Conservation (phyloP, 2,329 filamentous ascomycete genomes). For the Aureobasidium musti region DNA sequence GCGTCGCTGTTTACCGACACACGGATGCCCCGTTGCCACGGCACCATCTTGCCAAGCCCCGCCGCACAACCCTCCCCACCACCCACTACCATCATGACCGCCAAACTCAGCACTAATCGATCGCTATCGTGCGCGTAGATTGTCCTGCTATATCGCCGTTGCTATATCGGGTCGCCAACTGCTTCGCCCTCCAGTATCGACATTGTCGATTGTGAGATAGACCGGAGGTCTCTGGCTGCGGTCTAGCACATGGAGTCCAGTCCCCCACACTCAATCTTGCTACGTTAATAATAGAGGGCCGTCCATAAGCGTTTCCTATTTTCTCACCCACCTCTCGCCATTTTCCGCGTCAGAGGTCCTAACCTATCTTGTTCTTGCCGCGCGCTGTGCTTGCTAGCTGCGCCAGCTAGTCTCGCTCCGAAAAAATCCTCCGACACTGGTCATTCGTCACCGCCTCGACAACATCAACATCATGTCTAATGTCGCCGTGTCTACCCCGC, state of each 20-base stretch:
- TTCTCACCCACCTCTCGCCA: not conserved
- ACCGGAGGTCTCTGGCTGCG: not conserved
- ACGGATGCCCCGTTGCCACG: slow-evolving; percentile 13
- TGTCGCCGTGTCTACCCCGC: slow-evolving; percentile 4
- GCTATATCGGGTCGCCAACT: not conserved
- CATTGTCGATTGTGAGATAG: not conserved
- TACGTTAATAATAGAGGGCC: not conserved
- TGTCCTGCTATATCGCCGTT: not conserved
- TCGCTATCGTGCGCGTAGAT: not conserved
- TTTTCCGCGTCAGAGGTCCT: not conserved
- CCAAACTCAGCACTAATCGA: not conserved
- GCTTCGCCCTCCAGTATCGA: not conserved
- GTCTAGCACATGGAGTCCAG: not conserved
- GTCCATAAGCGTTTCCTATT: not conserved
- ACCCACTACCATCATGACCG: not conserved
- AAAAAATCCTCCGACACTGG: slow-evolving; percentile 7
- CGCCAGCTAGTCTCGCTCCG: not conserved
- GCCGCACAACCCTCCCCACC: slow-evolving; percentile 3
- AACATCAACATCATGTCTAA: slow-evolving; percentile 28
- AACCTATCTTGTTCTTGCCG: slow-evolving; percentile 14
- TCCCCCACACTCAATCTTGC: slow-evolving; percentile 7
- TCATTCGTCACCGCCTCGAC: slow-evolving; percentile 15
- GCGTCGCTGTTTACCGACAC: slow-evolving; percentile 4
- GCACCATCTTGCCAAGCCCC: slow-evolving; percentile 3
- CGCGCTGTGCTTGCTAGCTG: slow-evolving; percentile 27